A percentile compares a stretch with the other conserved stretches of the same genome.
Conservation (phyloP, 306 rosid genomes). For the Chamaecrista fasciculata region DNA sequence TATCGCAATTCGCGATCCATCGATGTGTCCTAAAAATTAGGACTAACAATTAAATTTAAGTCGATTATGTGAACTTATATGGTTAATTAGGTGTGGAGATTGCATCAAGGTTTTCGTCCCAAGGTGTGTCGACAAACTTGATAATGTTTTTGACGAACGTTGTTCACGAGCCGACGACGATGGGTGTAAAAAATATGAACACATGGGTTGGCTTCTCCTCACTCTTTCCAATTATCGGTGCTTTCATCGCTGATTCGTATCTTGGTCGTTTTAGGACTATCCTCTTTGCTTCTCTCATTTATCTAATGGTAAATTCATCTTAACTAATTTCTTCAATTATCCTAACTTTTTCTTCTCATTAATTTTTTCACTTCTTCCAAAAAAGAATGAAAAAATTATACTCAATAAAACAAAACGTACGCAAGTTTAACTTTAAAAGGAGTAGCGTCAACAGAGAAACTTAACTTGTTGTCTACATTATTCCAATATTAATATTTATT, state of each 20-base stretch:
- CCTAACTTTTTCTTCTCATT: too few relatives aligned
- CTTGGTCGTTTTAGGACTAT: conserved; percentile 49
- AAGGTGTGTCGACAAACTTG: conserved; percentile 34
- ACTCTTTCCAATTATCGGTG: conserved; percentile 43
- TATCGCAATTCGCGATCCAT: too few relatives aligned
- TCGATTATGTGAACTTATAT: too few relatives aligned
- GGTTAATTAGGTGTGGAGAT: conserved; percentile 35
- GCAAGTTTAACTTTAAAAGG: too few relatives aligned
- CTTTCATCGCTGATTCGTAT: conserved; percentile 43
- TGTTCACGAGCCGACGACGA: conserved; percentile 23
- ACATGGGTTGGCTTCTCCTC: conserved; percentile 47
- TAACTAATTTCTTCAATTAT: not conserved
- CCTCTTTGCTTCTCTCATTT: conserved; percentile 32
- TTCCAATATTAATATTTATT: too few relatives aligned
- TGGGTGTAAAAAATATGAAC: conserved; percentile 41
- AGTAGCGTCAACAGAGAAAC: too few relatives aligned
- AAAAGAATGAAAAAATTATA: too few relatives aligned
- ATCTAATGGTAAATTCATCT: conserved; percentile 29
- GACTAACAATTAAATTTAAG: too few relatives aligned
- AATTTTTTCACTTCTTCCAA: too few relatives aligned
- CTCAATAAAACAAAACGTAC: too few relatives aligned
- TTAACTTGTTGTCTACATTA: too few relatives aligned
- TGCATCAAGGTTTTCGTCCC: conserved; percentile 39
- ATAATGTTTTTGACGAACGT: conserved; percentile 34
- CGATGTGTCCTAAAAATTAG: too few relatives aligned